Percentiles rank a stretch among this genome's conserved stretches.
These are phyloP conservation scores for Jackrogersella minutella DNA, from an alignment of 495 filamentous ascomycete species.

Conservation along the genomic window DNA sequence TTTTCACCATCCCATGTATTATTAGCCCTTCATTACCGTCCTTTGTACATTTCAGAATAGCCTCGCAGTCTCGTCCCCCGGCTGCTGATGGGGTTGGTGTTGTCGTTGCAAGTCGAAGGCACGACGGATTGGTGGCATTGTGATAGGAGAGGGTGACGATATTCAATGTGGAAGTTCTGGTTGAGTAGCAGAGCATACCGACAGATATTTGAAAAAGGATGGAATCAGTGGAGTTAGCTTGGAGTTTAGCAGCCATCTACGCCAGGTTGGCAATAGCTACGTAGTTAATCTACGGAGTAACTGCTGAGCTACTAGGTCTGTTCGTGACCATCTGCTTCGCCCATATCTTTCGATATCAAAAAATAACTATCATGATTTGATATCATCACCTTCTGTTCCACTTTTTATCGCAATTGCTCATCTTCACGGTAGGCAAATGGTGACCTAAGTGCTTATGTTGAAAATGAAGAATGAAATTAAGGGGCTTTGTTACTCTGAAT, in stretches of 20 bases:
- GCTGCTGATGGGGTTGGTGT: conserved; percentile 28
- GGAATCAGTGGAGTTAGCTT: conserved; percentile 11
- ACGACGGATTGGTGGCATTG: conserved; percentile 6
- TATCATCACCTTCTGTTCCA: too few relatives aligned
- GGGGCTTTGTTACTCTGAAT: too few relatives aligned
- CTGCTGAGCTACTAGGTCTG: conserved; percentile 7
- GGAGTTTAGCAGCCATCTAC: conserved; percentile 20
- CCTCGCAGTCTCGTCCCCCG: conserved; percentile 43
- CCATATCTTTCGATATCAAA: neutral
- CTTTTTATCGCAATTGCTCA: too few relatives aligned
- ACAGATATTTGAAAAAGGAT: conserved; percentile 14
- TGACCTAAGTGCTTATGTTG: too few relatives aligned
- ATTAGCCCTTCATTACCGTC: conserved; percentile 31
- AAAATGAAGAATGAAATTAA: too few relatives aligned
- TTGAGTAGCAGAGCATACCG: conserved; percentile 14
- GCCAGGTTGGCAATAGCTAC: conserved; percentile 21
- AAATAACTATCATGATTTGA: too few relatives aligned
- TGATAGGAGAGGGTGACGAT: conserved; percentile 9
- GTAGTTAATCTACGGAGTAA: conserved; percentile 24
- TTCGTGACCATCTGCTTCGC: neutral
- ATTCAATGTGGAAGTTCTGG: conserved; percentile 17
- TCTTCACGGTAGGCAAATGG: too few relatives aligned
- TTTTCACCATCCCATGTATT: conserved; percentile 35
- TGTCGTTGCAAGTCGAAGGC: conserved; percentile 11
- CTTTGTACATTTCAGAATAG: conserved; percentile 41